Percentiles rank a stretch among this genome's conserved stretches.
phyloP scores from a whole-genome alignment of 306 rosid species.

The Begonia fuchsioides region DNA sequence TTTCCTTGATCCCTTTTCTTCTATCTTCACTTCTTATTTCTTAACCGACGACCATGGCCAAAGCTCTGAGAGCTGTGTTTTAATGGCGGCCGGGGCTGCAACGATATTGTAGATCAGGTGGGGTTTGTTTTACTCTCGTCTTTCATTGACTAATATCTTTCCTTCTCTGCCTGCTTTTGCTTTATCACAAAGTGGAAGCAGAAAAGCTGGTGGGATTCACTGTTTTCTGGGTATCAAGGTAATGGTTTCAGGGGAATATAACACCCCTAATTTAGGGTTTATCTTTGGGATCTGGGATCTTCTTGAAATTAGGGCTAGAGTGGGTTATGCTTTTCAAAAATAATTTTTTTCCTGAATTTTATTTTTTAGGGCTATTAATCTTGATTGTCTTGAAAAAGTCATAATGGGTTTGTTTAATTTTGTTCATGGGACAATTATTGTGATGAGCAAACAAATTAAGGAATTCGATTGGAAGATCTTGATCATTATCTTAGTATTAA shows the following conservation, averaged over 20 bases:
- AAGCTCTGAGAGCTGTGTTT: no score
- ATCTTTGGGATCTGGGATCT: conserved; percentile 26
- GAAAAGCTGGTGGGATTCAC: conserved; percentile 35
- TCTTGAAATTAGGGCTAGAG: conserved; percentile 8
- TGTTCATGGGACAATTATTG: no score
- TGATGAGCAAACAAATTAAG: no score
- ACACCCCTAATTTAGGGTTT: conserved; percentile 45
- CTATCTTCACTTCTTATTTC: no score
- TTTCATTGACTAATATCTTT: conserved; percentile 28
- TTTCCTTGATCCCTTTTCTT: conserved; percentile 12
- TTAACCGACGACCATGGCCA: no score
- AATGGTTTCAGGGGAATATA: conserved; percentile 19
- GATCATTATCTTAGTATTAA: no score
- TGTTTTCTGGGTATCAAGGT: conserved; percentile 26
- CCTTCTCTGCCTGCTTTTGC: conserved; percentile 33
- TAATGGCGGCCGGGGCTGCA: no score
- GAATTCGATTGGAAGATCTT: background rate
- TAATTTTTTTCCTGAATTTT: no score
- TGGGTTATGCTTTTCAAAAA: no score
- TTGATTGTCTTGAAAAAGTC: no score
- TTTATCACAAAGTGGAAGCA: conserved; percentile 40
- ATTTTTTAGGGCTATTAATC: no score
- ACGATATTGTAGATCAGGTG: conserved; percentile 29
- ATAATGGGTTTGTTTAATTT: no score
- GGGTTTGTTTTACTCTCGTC: conserved; percentile 28